A percentile compares a stretch with the other conserved stretches of the same genome.
Evolutionary conservation across 176 grass and related monocot genomes (phyloP).

Genomic region (Eleusine indica): DNA sequence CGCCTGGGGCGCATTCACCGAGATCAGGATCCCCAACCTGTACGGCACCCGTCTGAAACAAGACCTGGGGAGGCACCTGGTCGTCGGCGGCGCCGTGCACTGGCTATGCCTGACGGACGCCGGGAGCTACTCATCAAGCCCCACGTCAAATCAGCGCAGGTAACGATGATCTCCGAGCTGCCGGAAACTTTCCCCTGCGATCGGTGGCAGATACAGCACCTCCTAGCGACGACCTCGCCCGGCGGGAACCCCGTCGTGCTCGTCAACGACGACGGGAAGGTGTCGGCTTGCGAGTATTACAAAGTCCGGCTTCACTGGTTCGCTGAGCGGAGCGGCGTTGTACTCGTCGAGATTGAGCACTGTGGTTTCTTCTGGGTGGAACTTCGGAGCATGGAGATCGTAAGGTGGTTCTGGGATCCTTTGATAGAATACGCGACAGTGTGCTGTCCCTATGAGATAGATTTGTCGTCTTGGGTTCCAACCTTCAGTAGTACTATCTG

Average conservation of each 20-base stretch:
- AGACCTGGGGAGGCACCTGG: neutral
- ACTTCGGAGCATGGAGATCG: neutral
- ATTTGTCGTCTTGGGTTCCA: neutral
- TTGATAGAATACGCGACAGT: neutral
- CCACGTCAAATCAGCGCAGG: neutral
- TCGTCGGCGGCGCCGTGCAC: neutral
- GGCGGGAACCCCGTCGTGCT: neutral
- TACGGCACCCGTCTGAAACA: too few species aligned
- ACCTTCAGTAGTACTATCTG: neutral
- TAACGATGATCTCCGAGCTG: neutral
- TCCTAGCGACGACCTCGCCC: neutral
- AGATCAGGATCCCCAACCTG: neutral
- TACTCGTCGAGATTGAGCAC: neutral
- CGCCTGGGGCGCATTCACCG: neutral
- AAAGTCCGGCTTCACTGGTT: neutral
- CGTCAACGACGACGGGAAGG: neutral
- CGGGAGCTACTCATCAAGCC: slow-evolving; percentile 3
- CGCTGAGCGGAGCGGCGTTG: neutral
- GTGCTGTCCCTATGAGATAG: neutral
- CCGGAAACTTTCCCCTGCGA: neutral
- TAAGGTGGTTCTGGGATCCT: neutral
- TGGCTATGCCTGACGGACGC: neutral
- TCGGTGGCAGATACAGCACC: neutral
- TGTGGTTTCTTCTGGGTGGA: neutral
- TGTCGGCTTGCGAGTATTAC: neutral